Evolutionary conservation across 352 stramenopile genomes (phyloP).

Genomic region (Pythium sukuiense): DNA sequence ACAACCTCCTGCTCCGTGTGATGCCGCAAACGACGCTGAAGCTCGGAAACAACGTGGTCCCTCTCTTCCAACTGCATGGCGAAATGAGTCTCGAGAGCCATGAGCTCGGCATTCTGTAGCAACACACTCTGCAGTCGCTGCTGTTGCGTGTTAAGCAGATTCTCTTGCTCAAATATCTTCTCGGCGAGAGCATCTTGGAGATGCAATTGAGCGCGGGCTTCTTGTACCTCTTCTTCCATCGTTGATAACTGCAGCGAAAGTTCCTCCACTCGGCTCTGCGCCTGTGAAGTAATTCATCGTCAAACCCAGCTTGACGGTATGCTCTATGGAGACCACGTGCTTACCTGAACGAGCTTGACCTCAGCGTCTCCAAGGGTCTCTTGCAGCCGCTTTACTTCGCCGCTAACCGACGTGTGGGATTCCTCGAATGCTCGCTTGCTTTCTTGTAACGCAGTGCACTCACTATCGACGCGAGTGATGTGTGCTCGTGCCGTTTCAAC

Average conservation of each 20-base stretch:
- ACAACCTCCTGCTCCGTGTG: slow-evolving; percentile 13
- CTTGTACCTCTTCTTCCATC: slow-evolving; percentile 15
- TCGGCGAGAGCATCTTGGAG: slow-evolving; percentile 35
- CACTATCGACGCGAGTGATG: neutral
- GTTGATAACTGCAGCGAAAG: slow-evolving; percentile 19
- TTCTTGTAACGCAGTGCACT: neutral
- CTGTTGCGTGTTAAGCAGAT: slow-evolving; percentile 31
- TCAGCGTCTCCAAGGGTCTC: slow-evolving; percentile 19
- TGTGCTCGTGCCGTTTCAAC: neutral
- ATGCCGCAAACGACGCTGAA: neutral
- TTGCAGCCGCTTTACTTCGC: slow-evolving; percentile 9
- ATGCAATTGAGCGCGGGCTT: slow-evolving; percentile 23
- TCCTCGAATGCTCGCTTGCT: slow-evolving; percentile 13
- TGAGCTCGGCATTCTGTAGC: slow-evolving; percentile 37
- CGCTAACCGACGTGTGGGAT: neutral
- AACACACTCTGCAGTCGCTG: slow-evolving; percentile 36
- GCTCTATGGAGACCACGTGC: neutral
- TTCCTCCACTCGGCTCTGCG: slow-evolving; percentile 24
- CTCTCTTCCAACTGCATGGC: slow-evolving; percentile 14
- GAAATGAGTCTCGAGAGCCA: slow-evolving; percentile 30
- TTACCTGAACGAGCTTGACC: slow-evolving; percentile 17
- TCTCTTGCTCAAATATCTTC: slow-evolving; percentile 40
- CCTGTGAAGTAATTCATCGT: neutral
- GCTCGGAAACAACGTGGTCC: neutral
- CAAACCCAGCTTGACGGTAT: neutral